A percentile compares a stretch with the other conserved stretches of the same genome.
phyloP scores from a whole-genome alignment of 1,139 yeast genomes.

The Kodamaea anthophila region DNA sequence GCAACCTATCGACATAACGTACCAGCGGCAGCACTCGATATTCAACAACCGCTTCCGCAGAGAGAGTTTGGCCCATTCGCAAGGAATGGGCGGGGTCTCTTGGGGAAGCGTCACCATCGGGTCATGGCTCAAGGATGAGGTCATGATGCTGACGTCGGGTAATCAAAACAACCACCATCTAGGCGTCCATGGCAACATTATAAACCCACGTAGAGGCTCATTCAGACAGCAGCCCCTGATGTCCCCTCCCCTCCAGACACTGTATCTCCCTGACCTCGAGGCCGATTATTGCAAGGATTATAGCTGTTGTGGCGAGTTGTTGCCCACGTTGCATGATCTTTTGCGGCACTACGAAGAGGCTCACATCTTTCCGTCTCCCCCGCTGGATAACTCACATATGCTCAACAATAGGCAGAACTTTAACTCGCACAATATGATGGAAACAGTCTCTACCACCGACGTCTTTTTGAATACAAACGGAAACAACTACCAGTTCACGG shows the following conservation, averaged over 20 bases:
- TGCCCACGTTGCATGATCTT: constrained; percentile 90
- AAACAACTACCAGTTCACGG: constrained; percentile 9
- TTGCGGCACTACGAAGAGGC: constrained; percentile 95
- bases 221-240: constrained; percentile 37
- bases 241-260: constrained; percentile 65
- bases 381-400: constrained; percentile 32
- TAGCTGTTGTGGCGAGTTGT: constrained; percentile 85
- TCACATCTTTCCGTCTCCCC: constrained; percentile 76
- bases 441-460: constrained; percentile 83
- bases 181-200: constrained; percentile 21
- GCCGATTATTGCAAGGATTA: constrained; percentile 96
- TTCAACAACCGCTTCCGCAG: constrained; percentile 50
- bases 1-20: constrained; percentile 45
- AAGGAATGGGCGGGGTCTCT: constrained; percentile 97
- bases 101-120: constrained; percentile 97
- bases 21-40: constrained; percentile 36
- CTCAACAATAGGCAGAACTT: constrained; percentile 28
- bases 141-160: constrained; percentile 41
- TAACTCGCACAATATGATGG: constrained; percentile 49
- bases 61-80: constrained; percentile 91
- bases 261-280: constrained; percentile 85
- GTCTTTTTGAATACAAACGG: constrained; percentile 54
- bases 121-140: constrained; percentile 94
- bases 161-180: constrained; percentile 12
- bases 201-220: constrained; percentile 41